Evolutionary conservation across 352 stramenopile species (phyloP), one percentile per base, ranked within the genome.

Genomic region (Pythium aphanidermatum): DNA sequence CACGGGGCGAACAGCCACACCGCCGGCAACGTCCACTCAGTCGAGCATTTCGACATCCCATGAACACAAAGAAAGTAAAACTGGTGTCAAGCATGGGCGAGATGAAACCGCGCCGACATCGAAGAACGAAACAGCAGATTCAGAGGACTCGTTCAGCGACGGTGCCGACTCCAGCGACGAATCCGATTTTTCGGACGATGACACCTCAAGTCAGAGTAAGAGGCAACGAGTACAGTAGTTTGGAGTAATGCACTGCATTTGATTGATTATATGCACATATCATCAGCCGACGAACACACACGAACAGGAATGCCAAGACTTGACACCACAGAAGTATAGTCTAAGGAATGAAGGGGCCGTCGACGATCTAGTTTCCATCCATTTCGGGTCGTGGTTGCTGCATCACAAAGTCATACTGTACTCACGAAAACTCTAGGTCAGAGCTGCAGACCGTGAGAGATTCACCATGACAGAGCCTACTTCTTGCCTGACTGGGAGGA

Each of bases 111-210:
- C n/a, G n/a, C n/a, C n/a, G n/a, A n/a, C n/a, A n/a, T n/a, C n/a
- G n/a, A n/a, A n/a, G 17, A 46, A 39, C 19, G 36, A 34, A 27
- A 38, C 20, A 9, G 30, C 12, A 17, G 41, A 51, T 9, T 40
- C 34, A 19, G n/a, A 28, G 1, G 52, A 65, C 28, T 61, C 57
- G 11, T 49, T 55, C 16, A 57, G 27, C 47, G 53, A 41, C 1
- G 35, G 39, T 6, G 60, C 71, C n/a, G 38, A 51, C 17, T 77
- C 62, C 4, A 74, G 68, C n/a, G 73, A 80, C 25, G 62, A 65
- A 20, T 65, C 66, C 1, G 50, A 58, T 35, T 52, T 52, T 10
- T 62, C 50, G 0, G 51, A 59, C 27, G 58, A 62, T 8, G 45
- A 59, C 0, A 39, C 63, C n/a, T n/a, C n/a, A n/a, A 20, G 32